Percentiles rank a stretch among this genome's conserved stretches.
phyloP scores from a whole-genome alignment of 1,139 yeast species.

The Saccharomycopsis crataegensis region DNA sequence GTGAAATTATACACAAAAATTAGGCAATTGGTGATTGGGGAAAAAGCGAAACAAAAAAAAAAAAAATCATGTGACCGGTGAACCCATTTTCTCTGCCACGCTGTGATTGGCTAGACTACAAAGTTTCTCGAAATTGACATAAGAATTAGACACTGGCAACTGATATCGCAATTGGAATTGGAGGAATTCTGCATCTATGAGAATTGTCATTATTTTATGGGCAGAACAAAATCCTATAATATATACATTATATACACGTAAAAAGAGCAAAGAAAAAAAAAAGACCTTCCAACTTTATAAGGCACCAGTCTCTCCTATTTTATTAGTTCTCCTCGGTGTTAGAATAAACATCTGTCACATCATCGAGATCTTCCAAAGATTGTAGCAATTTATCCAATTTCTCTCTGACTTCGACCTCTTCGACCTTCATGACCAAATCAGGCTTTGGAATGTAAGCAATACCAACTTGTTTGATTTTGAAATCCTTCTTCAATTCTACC shows the following conservation, averaged over 20 bases:
- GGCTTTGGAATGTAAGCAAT: constrained; percentile 59
- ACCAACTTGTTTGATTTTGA: constrained; percentile 60
- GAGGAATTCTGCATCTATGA: too few species aligned
- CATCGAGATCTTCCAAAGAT: constrained; percentile 67
- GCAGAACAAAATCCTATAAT: too few species aligned
- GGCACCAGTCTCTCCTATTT: not conserved
- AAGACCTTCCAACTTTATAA: not conserved
- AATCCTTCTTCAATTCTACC: constrained; percentile 47
- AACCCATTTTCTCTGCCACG: too few species aligned
- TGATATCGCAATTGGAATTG: too few species aligned
- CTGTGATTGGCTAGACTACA: too few species aligned
- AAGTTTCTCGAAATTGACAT: too few species aligned
- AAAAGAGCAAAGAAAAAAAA: not conserved
- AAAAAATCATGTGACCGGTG: not conserved
- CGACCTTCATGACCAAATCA: constrained; percentile 51
- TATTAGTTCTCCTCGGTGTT: constrained; percentile 27
- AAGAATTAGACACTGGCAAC: too few species aligned
- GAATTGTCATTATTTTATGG: too few species aligned
- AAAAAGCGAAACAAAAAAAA: not conserved
- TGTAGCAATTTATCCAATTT: constrained; percentile 52
- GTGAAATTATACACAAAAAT: too few species aligned
- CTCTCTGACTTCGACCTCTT: constrained; percentile 43
- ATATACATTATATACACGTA: not conserved
- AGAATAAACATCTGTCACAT: constrained; percentile 69
- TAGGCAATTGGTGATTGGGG: not conserved